phyloP scores from a whole-genome alignment of 2,329 filamentous ascomycete species.

The Pseudonectria foliicola region DNA sequence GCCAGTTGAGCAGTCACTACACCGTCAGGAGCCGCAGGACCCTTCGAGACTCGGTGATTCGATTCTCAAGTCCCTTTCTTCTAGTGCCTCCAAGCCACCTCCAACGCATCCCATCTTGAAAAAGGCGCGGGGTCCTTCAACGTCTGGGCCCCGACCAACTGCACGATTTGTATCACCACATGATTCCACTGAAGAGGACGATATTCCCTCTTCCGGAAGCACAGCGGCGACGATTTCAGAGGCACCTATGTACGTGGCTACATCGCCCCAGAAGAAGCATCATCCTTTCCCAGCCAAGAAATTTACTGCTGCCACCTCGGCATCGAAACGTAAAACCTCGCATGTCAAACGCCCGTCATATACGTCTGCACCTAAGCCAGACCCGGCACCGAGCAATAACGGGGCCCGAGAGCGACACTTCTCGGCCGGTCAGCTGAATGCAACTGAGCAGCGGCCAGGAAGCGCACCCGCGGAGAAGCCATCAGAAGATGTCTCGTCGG shows the following conservation, averaged over 20 bases:
- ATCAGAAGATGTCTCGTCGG: slow-evolving; percentile 4
- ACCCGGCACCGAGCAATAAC: slow-evolving; percentile 4
- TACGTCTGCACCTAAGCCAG: slow-evolving; percentile 27
- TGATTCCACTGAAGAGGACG: slow-evolving; percentile 38
- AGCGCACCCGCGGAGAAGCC: slow-evolving; percentile 23
- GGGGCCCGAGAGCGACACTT: slow-evolving; percentile 25
- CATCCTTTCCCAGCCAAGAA: slow-evolving; percentile 24
- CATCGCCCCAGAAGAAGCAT: slow-evolving; percentile 24
- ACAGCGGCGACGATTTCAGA: slow-evolving; percentile 27
- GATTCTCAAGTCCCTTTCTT: slow-evolving; percentile 26
- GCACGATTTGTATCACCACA: slow-evolving; percentile 53
- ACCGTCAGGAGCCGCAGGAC: slow-evolving; percentile 10
- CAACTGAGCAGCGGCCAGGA: slow-evolving; percentile 16
- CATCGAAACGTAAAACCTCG: slow-evolving; percentile 38
- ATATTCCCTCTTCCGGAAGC: slow-evolving; percentile 36
- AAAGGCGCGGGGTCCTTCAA: slow-evolving; percentile 48
- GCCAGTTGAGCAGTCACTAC: slow-evolving; percentile 9
- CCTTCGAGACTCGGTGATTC: slow-evolving; percentile 15
- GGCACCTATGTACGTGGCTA: slow-evolving; percentile 19
- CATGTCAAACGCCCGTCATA: slow-evolving; percentile 38
- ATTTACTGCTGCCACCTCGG: slow-evolving; percentile 36
- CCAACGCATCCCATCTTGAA: slow-evolving; percentile 53
- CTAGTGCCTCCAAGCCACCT: slow-evolving; percentile 36
- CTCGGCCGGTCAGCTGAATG: slow-evolving; percentile 16
- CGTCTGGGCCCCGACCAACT: slow-evolving; percentile 48